Conservation (phyloP, 257 asterid species). For the Solanum tarijense region DNA sequence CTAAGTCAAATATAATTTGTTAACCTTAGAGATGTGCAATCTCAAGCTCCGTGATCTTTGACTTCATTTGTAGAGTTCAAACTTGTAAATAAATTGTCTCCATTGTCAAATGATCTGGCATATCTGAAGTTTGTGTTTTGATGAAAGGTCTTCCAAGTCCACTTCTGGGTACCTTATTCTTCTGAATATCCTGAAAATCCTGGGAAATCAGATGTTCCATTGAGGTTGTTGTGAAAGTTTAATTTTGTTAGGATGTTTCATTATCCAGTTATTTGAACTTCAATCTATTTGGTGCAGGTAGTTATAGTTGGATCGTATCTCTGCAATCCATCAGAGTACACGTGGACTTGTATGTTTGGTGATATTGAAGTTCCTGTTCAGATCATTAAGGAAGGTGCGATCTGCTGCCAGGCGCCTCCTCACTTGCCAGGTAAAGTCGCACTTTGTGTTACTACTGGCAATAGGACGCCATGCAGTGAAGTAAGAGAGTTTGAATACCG, state of each 20-base stretch:
- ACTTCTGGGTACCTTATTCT: neutral
- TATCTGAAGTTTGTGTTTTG: neutral
- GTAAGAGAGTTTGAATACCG: slow-evolving; percentile 77
- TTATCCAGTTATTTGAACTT: slow-evolving; percentile 1
- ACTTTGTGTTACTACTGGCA: slow-evolving; percentile 67
- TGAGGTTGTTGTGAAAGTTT: neutral
- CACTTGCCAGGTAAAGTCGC: slow-evolving; percentile 65
- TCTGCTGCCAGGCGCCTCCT: slow-evolving; percentile 76
- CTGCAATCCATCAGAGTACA: slow-evolving; percentile 50
- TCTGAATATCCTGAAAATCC: slow-evolving; percentile 16
- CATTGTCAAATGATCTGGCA: neutral
- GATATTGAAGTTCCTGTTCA: slow-evolving; percentile 76
- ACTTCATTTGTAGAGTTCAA: neutral
- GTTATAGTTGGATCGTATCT: slow-evolving; percentile 76
- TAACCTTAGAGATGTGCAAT: neutral
- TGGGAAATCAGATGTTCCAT: neutral
- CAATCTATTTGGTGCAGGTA: slow-evolving; percentile 44
- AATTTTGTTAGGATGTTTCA: neutral
- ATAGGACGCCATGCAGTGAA: slow-evolving; percentile 79
- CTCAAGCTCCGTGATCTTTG: neutral
- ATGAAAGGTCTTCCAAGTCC: neutral
- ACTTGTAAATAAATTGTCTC: neutral
- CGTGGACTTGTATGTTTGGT: slow-evolving; percentile 94
- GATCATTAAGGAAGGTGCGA: slow-evolving; percentile 72
- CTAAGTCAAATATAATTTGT: neutral